Base-by-base conservation (phyloP, 2,329 filamentous ascomycete genomes). In the Xylaria sp. region DNA sequence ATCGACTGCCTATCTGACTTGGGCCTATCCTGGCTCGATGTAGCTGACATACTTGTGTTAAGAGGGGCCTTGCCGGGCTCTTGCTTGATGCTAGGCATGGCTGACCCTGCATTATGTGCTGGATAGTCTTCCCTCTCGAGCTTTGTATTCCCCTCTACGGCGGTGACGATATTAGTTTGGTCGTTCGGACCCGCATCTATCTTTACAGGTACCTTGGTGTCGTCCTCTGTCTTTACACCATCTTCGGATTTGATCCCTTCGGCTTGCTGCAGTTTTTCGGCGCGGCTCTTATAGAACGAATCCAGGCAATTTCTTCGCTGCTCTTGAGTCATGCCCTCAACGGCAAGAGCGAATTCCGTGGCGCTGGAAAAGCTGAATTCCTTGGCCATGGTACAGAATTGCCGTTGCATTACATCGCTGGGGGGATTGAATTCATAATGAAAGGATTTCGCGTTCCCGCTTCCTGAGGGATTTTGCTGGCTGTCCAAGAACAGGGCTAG, bases 311-410 rank as follows among this genome's bases (percentile, higher is more conserved):
- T 87, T 63, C 90, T 84, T 71, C 94, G 80, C 77, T 95, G 84
- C 71, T 90, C 91, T 74, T 94, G 91, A 46, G 91, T 96, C 91
- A 93, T 96, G 13, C 88, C 86, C 76, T 98, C 95, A 3, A 98
- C 93, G 13, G 93, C 87, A 37, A 97, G 79, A 3, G 93, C 95
- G 81, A 98, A 98, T 63, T 95, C 90, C 0, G 87, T 90, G 1
- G 89, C 88, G 72, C 86, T 89, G 1, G 83, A 80, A 72, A 92
- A 96, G 0, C 91, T 92, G 74, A 92, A 91, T 56, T 86, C 86
- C 70, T 82, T 84, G 1, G 93, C 92, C 91, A 98, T 97, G 25
- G 88, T 90, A 76, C 93, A 96, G 71, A 99, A 96, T 71, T 98
- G 93, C 17, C 94, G 84, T 54, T 84, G 83, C 76, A 87, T 86